Conservation (phyloP, 2,329 filamentous ascomycete genomes). For the Sarocladium brachiariae region DNA sequence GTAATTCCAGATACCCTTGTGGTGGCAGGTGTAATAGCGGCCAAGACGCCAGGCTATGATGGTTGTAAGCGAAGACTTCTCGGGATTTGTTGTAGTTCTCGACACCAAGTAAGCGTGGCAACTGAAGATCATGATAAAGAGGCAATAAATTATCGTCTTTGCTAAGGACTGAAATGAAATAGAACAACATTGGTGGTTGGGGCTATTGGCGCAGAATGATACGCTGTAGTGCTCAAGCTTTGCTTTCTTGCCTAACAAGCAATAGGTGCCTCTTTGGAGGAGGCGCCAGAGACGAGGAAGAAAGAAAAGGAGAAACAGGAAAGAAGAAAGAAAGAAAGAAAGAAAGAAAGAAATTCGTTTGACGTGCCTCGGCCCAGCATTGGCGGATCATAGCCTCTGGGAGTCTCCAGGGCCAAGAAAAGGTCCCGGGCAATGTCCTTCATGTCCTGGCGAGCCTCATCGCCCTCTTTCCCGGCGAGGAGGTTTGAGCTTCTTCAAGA, state of each 20-base stretch:
- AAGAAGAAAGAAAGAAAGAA: background rate
- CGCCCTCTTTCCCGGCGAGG: conserved; percentile 8
- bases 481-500: conserved; percentile 11
- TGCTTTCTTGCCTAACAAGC: no score
- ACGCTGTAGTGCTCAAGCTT: no score
- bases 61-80: background rate
- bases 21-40: conserved; percentile 24
- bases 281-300: no score
- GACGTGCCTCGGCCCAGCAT: conserved; percentile 34
- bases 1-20: conserved; percentile 28
- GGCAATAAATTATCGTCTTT: no score
- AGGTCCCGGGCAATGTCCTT: conserved; percentile 25
- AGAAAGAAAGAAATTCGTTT: background rate
- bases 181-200: no score
- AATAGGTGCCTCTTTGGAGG: no score
- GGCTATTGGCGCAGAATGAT: no score
- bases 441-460: conserved; percentile 22
- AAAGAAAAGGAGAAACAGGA: no score
- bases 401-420: conserved; percentile 34
- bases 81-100: background rate
- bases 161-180: no score
- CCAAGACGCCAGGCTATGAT: conserved; percentile 17
- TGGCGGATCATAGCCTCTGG: conserved; percentile 41
- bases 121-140: no score
- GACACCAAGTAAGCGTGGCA: no score